Evolutionary conservation across 148 eudicot species (phyloP).

Genomic region (Fagopyrum tataricum): DNA sequence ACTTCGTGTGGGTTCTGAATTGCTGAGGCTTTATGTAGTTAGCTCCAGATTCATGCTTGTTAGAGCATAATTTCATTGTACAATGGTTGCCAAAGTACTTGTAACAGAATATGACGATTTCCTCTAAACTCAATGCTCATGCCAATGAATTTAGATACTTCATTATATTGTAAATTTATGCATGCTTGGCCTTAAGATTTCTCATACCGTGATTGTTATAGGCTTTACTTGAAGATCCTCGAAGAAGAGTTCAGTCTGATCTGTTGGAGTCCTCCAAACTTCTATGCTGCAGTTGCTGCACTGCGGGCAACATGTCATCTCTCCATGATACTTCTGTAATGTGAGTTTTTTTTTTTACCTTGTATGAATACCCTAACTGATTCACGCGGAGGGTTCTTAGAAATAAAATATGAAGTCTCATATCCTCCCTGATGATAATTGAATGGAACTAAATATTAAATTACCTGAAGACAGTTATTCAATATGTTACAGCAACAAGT

Average conservation of each 20-base stretch:
- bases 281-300: slow-evolving; percentile 73
- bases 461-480: background rate
- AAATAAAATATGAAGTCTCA: too few relatives aligned
- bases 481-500: background rate
- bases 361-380: background rate
- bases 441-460: background rate
- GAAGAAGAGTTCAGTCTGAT: slow-evolving; percentile 80
- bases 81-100: background rate
- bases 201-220: slow-evolving; percentile 18
- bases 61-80: background rate
- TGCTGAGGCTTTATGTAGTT: background rate
- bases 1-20: background rate
- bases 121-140: background rate
- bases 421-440: background rate
- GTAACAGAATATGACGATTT: background rate
- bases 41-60: slow-evolving; percentile 3
- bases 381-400: background rate
- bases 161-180: background rate
- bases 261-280: slow-evolving; percentile 61
- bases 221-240: slow-evolving; percentile 84
- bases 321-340: slow-evolving; percentile 77
- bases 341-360: slow-evolving; percentile 32
- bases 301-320: slow-evolving; percentile 46
- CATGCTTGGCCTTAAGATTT: background rate
- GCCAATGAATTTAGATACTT: background rate